Percentiles rank a stretch among this genome's conserved stretches.
Evolutionary conservation across 352 stramenopile species (phyloP).

Genomic region (Globisporangium echinulatum): DNA sequence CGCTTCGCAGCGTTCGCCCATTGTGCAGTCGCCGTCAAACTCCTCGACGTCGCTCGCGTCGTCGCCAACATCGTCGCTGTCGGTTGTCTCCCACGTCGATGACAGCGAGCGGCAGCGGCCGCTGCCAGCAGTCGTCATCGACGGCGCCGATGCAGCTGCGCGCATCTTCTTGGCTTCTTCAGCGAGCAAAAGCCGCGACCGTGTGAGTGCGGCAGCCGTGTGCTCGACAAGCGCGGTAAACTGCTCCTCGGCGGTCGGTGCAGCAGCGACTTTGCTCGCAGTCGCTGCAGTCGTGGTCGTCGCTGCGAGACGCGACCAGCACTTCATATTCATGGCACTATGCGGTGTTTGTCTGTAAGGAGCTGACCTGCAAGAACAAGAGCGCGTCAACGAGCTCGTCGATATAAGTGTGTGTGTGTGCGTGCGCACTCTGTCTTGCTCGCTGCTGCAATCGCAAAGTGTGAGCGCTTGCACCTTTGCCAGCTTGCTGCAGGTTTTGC

Average conservation of each 20-base stretch:
- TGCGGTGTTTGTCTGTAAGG: not conserved
- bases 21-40: slow-evolving; percentile 20
- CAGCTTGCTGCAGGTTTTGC: not conserved
- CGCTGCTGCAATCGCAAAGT: not conserved
- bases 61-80: slow-evolving; percentile 31
- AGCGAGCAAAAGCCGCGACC: slow-evolving; percentile 8
- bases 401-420: not conserved
- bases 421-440: slow-evolving; percentile 5
- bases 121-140: slow-evolving; percentile 8
- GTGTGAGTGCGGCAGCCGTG: slow-evolving; percentile 7
- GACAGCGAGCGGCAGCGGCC: slow-evolving; percentile 49
- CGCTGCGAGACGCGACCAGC: slow-evolving; percentile 7
- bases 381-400: too few relatives aligned
- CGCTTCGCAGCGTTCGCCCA: not conserved
- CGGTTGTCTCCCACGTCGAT: slow-evolving; percentile 54
- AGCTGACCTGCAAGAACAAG: slow-evolving; percentile 1
- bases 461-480: slow-evolving; percentile 2
- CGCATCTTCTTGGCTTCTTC: slow-evolving; percentile 16
- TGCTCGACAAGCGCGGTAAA: slow-evolving; percentile 11
- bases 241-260: slow-evolving; percentile 7
- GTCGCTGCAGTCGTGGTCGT: not conserved
- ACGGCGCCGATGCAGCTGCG: slow-evolving; percentile 7
- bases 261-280: not conserved
- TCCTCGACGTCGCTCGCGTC: slow-evolving; percentile 18
- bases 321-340: slow-evolving; percentile 10